Evolutionary conservation across 2,329 filamentous ascomycete genomes (phyloP).

Genomic region (Capronia coronata): DNA sequence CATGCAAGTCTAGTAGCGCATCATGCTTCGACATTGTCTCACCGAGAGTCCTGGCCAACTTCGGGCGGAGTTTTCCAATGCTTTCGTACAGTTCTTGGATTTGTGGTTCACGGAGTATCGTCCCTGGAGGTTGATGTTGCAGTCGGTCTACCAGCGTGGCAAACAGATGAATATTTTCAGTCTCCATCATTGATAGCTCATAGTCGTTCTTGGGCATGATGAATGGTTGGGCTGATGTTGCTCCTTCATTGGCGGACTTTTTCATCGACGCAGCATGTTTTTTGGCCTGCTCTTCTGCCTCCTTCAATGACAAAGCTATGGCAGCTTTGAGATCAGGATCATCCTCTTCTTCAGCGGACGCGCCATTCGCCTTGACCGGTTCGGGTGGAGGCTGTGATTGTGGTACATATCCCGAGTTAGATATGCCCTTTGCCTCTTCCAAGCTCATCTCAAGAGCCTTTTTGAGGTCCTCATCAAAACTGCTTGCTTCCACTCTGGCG

Average conservation of each 20-base stretch:
- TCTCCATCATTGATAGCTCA: slow-evolving; percentile 85
- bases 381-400: slow-evolving; percentile 45
- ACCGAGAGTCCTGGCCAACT: slow-evolving; percentile 89
- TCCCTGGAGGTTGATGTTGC: slow-evolving; percentile 90
- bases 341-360: slow-evolving; percentile 62
- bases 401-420: slow-evolving; percentile 62
- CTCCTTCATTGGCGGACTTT: slow-evolving; percentile 55
- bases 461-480: slow-evolving; percentile 91
- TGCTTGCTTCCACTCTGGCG: slow-evolving; percentile 71
- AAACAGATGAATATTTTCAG: slow-evolving; percentile 96
- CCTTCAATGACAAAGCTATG: slow-evolving; percentile 86
- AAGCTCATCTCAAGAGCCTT: slow-evolving; percentile 92
- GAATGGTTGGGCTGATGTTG: slow-evolving; percentile 45
- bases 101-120: slow-evolving; percentile 91
- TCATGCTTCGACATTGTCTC: slow-evolving; percentile 99
- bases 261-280: slow-evolving; percentile 78
- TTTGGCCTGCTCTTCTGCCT: slow-evolving; percentile 98
- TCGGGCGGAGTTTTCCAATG: slow-evolving; percentile 86
- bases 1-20: slow-evolving; percentile 85
- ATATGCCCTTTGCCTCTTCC: slow-evolving; percentile 75
- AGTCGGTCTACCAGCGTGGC: slow-evolving; percentile 87
- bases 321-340: slow-evolving; percentile 90
- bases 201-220: slow-evolving; percentile 80
- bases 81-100: slow-evolving; percentile 98
- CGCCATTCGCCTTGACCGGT: slow-evolving; percentile 39